A percentile compares a stretch with the other conserved stretches of the same genome.
Evolutionary conservation across 768 basidiomycete species (phyloP).

Genomic region (Calocybe cyanea): DNA sequence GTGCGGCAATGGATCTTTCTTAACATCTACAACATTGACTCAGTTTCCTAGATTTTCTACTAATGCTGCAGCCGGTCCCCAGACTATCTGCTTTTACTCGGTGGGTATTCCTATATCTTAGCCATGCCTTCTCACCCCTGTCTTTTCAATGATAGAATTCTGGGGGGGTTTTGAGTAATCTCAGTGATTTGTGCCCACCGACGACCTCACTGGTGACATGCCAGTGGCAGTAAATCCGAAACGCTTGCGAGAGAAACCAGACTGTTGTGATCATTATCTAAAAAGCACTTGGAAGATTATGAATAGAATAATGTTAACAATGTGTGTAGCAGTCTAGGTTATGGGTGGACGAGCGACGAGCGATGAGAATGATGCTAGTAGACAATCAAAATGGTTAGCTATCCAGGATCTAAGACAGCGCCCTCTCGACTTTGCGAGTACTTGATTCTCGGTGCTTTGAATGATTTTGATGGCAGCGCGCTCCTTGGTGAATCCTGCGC

Average conservation of each 20-base stretch:
- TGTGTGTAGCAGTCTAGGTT: too few species aligned
- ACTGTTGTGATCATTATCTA: background rate
- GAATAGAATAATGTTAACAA: too few species aligned
- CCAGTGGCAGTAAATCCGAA: conserved; percentile 1
- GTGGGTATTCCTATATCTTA: background rate
- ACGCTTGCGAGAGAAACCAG: background rate
- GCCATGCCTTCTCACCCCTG: too few species aligned
- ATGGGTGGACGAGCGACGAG: too few species aligned
- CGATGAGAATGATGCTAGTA: background rate
- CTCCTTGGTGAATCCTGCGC: conserved; percentile 46
- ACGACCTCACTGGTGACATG: conserved; percentile 3
- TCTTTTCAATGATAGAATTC: background rate
- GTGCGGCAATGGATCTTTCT: background rate
- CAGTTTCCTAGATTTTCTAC: conserved; percentile 3
- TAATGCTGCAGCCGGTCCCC: background rate
- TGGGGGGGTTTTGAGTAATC: conserved; percentile 1
- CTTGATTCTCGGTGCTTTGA: conserved; percentile 14
- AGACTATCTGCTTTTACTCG: conserved; percentile 5
- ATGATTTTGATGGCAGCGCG: conserved; percentile 24
- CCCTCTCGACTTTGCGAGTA: conserved; percentile 13
- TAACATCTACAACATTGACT: too few species aligned
- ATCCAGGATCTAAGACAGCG: conserved; percentile 14
- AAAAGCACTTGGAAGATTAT: too few species aligned
- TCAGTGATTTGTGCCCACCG: background rate
- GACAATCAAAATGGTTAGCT: background rate